Percentiles rank a stretch among this genome's conserved stretches.
Conservation (phyloP, 1,139 yeast genomes). For the Lodderomyces theae region DNA sequence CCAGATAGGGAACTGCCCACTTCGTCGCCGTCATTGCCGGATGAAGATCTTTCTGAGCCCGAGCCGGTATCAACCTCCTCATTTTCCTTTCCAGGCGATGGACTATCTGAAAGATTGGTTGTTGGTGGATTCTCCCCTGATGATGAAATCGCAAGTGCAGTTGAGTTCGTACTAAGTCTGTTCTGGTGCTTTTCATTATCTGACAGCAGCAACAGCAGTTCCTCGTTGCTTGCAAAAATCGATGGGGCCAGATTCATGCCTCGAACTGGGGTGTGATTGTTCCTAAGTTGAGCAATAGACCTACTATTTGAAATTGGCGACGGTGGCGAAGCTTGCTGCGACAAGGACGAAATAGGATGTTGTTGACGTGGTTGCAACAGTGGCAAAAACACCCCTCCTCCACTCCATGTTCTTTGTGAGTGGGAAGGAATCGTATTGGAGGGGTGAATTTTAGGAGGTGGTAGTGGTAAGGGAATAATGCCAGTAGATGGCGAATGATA, state of each 20-base stretch:
- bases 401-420: background rate
- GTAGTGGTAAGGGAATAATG: background rate
- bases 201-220: constrained; percentile 1
- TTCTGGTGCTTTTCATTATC: background rate
- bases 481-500: constrained; percentile 2
- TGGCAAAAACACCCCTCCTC: too few species aligned
- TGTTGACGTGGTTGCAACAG: too few species aligned
- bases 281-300: background rate
- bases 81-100: constrained; percentile 6
- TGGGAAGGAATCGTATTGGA: constrained; percentile 1
- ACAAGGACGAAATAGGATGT: too few species aligned
- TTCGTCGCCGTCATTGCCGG: constrained; percentile 6
- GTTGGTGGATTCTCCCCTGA: background rate
- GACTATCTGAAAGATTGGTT: constrained; percentile 6
- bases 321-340: background rate
- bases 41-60: constrained; percentile 7
- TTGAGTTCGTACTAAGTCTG: too few species aligned
- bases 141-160: too few species aligned
- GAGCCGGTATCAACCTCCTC: constrained; percentile 7
- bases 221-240: constrained; percentile 4
- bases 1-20: constrained; percentile 6
- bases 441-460: constrained; percentile 6
- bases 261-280: background rate
- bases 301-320: background rate
- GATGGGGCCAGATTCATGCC: constrained; percentile 1